Conservation (phyloP, 2,329 filamentous ascomycete species). For the Exserohilum turcica region DNA sequence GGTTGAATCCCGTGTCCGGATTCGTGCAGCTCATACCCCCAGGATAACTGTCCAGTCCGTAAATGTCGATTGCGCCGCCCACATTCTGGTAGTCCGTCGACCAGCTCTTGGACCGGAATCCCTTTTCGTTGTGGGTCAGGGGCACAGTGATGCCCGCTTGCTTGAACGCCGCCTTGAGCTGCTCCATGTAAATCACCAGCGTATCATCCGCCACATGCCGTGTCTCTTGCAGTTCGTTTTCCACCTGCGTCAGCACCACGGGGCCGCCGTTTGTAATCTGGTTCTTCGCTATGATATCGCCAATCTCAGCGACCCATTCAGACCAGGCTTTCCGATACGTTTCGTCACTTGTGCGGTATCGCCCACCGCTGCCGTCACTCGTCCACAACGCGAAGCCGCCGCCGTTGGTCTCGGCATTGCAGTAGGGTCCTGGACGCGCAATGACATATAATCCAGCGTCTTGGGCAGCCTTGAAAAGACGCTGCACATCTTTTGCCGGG, state of each 20-base stretch:
- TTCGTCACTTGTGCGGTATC: slow-evolving; percentile 51
- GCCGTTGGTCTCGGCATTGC: slow-evolving; percentile 58
- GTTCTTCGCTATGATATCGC: slow-evolving; percentile 56
- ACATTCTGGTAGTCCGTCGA: slow-evolving; percentile 62
- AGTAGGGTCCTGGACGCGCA: slow-evolving; percentile 58
- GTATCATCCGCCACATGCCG: slow-evolving; percentile 52
- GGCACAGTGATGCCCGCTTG: slow-evolving; percentile 58
- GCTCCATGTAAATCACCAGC: slow-evolving; percentile 59
- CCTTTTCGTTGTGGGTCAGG: slow-evolving; percentile 58
- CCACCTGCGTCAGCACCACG: slow-evolving; percentile 59
- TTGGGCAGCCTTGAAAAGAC: slow-evolving; percentile 58
- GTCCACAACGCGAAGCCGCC: slow-evolving; percentile 56
- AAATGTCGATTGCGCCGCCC: slow-evolving; percentile 60
- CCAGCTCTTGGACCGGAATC: slow-evolving; percentile 57
- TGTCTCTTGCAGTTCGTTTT: slow-evolving; percentile 60
- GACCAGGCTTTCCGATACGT: slow-evolving; percentile 55
- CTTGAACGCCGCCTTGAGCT: slow-evolving; percentile 54
- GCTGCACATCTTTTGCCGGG: slow-evolving; percentile 57
- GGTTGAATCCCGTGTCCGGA: slow-evolving; percentile 54
- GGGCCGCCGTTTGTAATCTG: slow-evolving; percentile 58
- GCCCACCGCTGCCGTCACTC: slow-evolving; percentile 54
- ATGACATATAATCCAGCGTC: slow-evolving; percentile 60
- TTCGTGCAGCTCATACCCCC: slow-evolving; percentile 59
- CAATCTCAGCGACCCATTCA: slow-evolving; percentile 55
- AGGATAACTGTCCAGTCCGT: slow-evolving; percentile 56